These are phyloP conservation scores for Laguncularia racemosa DNA, from an alignment of 345 rosid species.

Conservation along the genomic window DNA sequence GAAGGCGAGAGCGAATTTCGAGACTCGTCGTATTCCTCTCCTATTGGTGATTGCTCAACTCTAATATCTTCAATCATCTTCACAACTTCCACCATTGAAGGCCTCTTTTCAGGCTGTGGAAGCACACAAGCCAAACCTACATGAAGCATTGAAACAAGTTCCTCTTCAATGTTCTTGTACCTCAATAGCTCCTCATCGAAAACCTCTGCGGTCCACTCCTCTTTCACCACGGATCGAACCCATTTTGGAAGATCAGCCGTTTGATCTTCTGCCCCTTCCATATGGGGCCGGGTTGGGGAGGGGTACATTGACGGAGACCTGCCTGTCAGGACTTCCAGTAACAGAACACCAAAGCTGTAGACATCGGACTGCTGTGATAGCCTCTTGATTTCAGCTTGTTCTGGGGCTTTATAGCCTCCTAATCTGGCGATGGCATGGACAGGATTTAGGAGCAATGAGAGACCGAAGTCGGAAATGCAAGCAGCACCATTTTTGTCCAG, in stretches of 20 bases:
- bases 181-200: constrained; percentile 90
- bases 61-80: constrained; percentile 88
- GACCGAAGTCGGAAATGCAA: constrained; percentile 76
- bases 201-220: constrained; percentile 98
- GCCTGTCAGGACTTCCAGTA: constrained; percentile 84
- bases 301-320: constrained; percentile 68
- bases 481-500: constrained; percentile 89
- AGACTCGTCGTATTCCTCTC: constrained; percentile 91
- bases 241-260: constrained; percentile 76
- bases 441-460: constrained; percentile 76
- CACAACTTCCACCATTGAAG: constrained; percentile 70
- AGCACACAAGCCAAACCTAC: constrained; percentile 77
- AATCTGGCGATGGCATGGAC: constrained; percentile 76
- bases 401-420: constrained; percentile 96
- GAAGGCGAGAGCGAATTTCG: constrained; percentile 85
- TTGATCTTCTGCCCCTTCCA: constrained; percentile 51
- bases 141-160: constrained; percentile 85
- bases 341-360: constrained; percentile 77
- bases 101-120: constrained; percentile 78
- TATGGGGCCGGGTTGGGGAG: constrained; percentile 55
- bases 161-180: constrained; percentile 93
- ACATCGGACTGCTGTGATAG: constrained; percentile 87
- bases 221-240: constrained; percentile 92
- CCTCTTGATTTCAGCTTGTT: constrained; percentile 68
- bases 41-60: constrained; percentile 89